These are phyloP conservation scores for Danielozyma ontarioensis DNA, from an alignment of 805 yeast species.

Conservation along the genomic window DNA sequence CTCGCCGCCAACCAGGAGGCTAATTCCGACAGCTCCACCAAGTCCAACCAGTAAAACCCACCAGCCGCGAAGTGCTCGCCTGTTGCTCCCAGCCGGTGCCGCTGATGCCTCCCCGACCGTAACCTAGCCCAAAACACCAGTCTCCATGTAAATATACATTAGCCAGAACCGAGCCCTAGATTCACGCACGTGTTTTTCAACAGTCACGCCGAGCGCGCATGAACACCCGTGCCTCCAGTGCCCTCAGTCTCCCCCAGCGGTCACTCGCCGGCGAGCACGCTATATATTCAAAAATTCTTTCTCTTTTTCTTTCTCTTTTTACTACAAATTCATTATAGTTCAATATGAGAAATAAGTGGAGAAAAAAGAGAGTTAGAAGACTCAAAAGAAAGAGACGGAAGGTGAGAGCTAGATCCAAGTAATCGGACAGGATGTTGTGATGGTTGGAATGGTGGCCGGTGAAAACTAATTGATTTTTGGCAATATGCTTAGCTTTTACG, in stretches of 20 bases:
- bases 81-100: too few relatives aligned
- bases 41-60: too few relatives aligned
- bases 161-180: not conserved
- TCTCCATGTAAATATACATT: not conserved
- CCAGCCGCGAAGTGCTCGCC: too few relatives aligned
- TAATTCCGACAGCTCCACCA: too few relatives aligned
- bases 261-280: conserved; percentile 11
- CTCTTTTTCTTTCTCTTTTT: conserved; percentile 9
- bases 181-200: not conserved
- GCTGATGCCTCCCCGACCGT: too few relatives aligned
- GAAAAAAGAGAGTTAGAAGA: conserved; percentile 99
- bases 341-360: conserved; percentile 95
- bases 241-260: too few relatives aligned
- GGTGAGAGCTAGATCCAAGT: conserved; percentile 99
- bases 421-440: conserved; percentile 53
- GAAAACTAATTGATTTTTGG: conserved; percentile 4
- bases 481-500: conserved; percentile 1
- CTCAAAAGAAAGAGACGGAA: conserved; percentile 99
- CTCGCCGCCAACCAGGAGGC: too few relatives aligned
- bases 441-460: conserved; percentile 1
- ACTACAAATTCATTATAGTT: conserved; percentile 24
- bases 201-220: not conserved
- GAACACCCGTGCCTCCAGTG: not conserved
- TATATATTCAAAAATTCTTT: conserved; percentile 3
- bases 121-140: too few relatives aligned